A percentile compares a stretch with the other conserved stretches of the same genome.
Conservation (phyloP, 495 filamentous ascomycete genomes). For the Staphylotrichum longicolle region DNA sequence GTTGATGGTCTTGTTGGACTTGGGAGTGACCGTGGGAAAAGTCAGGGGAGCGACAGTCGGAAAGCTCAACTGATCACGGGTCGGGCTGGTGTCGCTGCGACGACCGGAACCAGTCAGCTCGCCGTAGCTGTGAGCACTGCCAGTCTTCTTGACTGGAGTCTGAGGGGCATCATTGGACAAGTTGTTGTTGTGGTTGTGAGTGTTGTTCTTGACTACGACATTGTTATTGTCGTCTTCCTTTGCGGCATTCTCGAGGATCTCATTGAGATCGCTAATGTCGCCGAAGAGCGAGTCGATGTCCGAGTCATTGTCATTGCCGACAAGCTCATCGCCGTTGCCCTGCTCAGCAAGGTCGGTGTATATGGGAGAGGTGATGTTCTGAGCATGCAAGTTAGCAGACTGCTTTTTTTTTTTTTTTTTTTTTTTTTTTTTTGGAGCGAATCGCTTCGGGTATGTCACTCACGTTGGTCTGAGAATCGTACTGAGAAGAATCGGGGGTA, state of each 20-base stretch:
- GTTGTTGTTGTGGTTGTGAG: not conserved
- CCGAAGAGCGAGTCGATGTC: constrained; percentile 14
- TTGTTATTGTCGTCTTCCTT: not conserved
- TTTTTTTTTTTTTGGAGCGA: too few species aligned
- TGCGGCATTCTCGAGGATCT: not conserved
- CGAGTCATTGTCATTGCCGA: constrained; percentile 3
- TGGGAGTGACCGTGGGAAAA: not conserved
- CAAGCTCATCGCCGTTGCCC: not conserved
- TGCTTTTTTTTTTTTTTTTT: not conserved
- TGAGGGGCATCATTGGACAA: not conserved
- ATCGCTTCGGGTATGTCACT: not conserved
- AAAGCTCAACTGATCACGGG: not conserved
- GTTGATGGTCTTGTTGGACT: not conserved
- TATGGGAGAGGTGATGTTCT: not conserved
- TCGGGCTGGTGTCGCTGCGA: not conserved
- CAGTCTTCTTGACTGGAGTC: not conserved
- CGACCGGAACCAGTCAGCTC: not conserved
- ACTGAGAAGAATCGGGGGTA: not conserved
- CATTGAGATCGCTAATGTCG: not conserved
- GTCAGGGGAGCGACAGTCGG: not conserved
- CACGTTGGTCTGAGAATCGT: not conserved
- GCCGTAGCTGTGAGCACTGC: not conserved
- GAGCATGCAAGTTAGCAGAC: not conserved
- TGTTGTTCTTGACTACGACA: not conserved
- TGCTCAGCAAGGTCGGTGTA: not conserved